Conservation (phyloP, 345 rosid genomes). For the Camelina laxa region DNA sequence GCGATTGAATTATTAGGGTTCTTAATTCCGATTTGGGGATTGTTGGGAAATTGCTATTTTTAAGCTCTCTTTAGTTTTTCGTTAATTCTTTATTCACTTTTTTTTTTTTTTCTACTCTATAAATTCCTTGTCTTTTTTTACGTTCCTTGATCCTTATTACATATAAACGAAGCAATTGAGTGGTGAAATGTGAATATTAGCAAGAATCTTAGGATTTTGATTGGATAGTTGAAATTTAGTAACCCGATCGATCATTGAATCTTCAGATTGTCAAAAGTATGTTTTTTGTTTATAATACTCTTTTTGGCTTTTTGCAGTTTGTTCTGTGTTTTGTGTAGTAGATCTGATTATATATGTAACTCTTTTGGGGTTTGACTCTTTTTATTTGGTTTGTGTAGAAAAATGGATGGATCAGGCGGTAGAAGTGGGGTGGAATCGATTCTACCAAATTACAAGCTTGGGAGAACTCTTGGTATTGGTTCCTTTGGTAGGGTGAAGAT, state of each 20-base stretch:
- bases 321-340: constrained; percentile 2
- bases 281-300: not conserved
- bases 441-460: constrained; percentile 77
- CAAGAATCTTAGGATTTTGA: not conserved
- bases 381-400: constrained; percentile 28
- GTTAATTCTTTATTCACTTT: not conserved
- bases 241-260: not conserved
- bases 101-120: constrained; percentile 20
- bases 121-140: not conserved
- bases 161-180: not conserved
- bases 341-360: constrained; percentile 3
- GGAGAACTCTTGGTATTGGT: constrained; percentile 90
- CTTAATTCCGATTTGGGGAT: constrained; percentile 29
- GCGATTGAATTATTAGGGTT: constrained; percentile 36
- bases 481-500: constrained; percentile 94
- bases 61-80: constrained; percentile 29
- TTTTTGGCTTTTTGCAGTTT: not conserved
- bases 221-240: not conserved
- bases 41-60: constrained; percentile 15
- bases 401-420: constrained; percentile 62
- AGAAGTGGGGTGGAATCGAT: constrained; percentile 61
- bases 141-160: not conserved
- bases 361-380: constrained; percentile 2
- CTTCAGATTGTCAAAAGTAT: not conserved
- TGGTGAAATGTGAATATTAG: constrained; percentile 24